Evolutionary conservation across 2,329 filamentous ascomycete genomes (phyloP).

Genomic region (Cladophialophora yegresii): DNA sequence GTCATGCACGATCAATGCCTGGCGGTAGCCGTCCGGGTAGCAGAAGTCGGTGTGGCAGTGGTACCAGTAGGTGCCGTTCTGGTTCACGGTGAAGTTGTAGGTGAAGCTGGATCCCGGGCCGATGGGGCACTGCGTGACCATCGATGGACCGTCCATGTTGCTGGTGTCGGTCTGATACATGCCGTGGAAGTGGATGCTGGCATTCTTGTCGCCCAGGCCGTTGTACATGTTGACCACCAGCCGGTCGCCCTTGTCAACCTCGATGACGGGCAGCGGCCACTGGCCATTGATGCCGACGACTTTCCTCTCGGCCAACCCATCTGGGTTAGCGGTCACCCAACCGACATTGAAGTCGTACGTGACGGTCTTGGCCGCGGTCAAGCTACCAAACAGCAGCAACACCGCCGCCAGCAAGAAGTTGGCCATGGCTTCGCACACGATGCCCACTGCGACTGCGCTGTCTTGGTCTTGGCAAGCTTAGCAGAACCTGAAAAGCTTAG

Average conservation of each 20-base stretch:
- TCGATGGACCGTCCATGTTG: conserved; percentile 71
- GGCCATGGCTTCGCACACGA: conserved; percentile 6
- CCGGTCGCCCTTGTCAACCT: conserved; percentile 71
- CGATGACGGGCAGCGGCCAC: conserved; percentile 72
- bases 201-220: conserved; percentile 65
- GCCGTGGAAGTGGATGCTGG: conserved; percentile 74
- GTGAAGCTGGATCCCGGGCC: conserved; percentile 63
- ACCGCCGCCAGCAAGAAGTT: conserved; percentile 9
- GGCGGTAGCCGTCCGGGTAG: conserved; percentile 68
- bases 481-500: neutral
- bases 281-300: conserved; percentile 72
- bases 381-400: conserved; percentile 12
- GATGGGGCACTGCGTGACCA: conserved; percentile 68
- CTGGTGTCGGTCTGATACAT: conserved; percentile 75
- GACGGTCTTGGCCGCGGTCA: conserved; percentile 41
- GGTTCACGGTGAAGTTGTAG: conserved; percentile 66
- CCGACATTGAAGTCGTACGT: conserved; percentile 57
- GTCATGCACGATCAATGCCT: conserved; percentile 65
- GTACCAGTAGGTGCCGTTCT: conserved; percentile 64
- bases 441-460: neutral
- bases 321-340: conserved; percentile 59
- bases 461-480: neutral
- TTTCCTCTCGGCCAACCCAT: conserved; percentile 53
- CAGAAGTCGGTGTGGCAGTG: conserved; percentile 66
- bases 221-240: conserved; percentile 70